A percentile compares a stretch with the other conserved stretches of the same genome.
phyloP scores from a whole-genome alignment of 441 rosid genomes.

The Viola pubescens region DNA sequence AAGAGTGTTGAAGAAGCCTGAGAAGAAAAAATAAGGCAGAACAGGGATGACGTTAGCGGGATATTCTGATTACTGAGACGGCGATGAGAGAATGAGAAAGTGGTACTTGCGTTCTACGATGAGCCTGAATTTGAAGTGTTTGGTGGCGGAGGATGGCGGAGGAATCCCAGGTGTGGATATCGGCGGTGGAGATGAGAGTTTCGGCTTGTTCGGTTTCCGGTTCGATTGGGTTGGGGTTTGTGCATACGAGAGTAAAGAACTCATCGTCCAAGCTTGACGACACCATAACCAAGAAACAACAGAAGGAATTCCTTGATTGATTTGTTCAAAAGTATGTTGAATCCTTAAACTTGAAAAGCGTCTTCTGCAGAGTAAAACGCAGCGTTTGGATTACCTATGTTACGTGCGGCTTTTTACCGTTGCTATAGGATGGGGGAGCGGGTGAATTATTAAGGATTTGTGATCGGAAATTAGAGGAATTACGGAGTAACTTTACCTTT shows the following conservation, averaged over 20 bases:
- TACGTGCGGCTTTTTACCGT: neutral
- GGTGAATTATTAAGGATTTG: too few relatives aligned
- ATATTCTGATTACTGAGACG: neutral
- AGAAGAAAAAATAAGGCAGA: too few relatives aligned
- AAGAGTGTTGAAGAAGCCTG: conserved; percentile 55
- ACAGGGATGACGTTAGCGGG: neutral
- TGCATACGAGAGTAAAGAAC: conserved; percentile 35
- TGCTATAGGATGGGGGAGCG: too few relatives aligned
- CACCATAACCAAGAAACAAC: conserved; percentile 20
- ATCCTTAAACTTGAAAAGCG: too few relatives aligned
- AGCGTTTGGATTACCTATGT: neutral
- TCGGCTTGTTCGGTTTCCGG: conserved; percentile 16
- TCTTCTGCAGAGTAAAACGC: neutral
- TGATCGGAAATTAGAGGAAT: too few relatives aligned
- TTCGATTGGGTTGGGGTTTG: conserved; percentile 18
- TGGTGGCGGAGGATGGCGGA: conserved; percentile 34
- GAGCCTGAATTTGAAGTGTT: conserved; percentile 40
- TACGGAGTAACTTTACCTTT: too few relatives aligned
- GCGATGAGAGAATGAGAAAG: conserved; percentile 1
- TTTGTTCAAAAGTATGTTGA: neutral
- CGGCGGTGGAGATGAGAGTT: conserved; percentile 38
- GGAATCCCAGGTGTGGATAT: conserved; percentile 43
- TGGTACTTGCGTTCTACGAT: conserved; percentile 41
- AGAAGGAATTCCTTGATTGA: neutral
- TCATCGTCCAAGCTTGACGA: conserved; percentile 30